Evolutionary conservation across 2,329 filamentous ascomycete genomes (phyloP), one percentile per base, ranked within the genome.

Genomic region (Penicillium oxalicum): DNA sequence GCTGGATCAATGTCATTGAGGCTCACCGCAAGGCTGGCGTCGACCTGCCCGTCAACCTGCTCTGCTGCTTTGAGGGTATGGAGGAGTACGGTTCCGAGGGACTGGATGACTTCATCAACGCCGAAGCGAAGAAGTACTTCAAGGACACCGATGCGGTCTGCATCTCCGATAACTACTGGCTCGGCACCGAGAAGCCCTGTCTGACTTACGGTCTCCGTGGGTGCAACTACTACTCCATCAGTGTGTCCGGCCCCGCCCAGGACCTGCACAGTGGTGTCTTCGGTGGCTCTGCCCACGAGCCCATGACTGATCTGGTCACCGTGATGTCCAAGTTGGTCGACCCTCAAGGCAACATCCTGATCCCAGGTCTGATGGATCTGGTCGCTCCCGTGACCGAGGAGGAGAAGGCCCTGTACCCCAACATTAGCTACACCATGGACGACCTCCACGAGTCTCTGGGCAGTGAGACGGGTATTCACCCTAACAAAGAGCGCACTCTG

Each of bases 41-140:
- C 40, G 91, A 96, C 44, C 89, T 98, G 68, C 93, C 93, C 7
- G 93, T 98, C 65, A 98, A 98, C 75, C 79, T 98, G 58, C 82
- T 98, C 56, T 97, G 96, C 88, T 98, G 93, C 78, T 97, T 98
- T 62, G 93, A 98, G 78, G 93, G 93, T 42, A 98, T 98, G 93
- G 93, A 98, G 75, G 93, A 98, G 76, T 95, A 95, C 69, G 93
- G 93, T 44, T 96, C 91, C 0, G 91, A 97, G 69, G 93, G 93
- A 34, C 79, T 98, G 47, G 93, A 98, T 65, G 91, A 95, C 61
- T 87, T 97, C 58, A 96, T 98, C 72, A 79, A 87, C 59, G 84
- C 81, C 40, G 93, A 98, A 74, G 90, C 87, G 58, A 89, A 94
- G 75, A 87, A 88, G 62, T 97, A 85, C 78, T 98, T 98, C 76